Conservation (phyloP, 768 basidiomycete genomes). For the Tulasnella sp. region DNA sequence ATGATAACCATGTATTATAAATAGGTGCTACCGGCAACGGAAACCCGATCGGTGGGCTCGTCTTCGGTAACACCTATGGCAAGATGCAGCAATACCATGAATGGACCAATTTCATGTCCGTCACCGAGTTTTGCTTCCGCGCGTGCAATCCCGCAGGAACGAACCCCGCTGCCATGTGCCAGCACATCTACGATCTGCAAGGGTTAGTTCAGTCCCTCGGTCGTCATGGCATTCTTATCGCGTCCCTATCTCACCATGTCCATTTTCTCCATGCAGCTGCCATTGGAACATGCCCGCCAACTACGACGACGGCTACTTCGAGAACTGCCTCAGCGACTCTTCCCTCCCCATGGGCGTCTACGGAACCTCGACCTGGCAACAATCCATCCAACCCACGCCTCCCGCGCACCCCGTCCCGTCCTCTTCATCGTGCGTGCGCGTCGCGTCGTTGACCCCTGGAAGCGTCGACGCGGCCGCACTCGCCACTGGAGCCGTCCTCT, state of each 20-base stretch:
- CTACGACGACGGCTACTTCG: constrained; percentile 34
- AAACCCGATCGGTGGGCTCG: constrained; percentile 54
- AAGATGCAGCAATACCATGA: constrained; percentile 47
- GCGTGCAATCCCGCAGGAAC: constrained; percentile 45
- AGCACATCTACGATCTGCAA: constrained; percentile 42
- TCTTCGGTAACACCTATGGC: constrained; percentile 59
- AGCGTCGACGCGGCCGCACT: constrained; percentile 3
- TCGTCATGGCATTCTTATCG: neutral
- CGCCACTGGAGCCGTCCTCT: neutral
- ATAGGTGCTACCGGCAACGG: constrained; percentile 28
- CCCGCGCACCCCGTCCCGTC: constrained; percentile 37
- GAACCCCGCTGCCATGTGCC: constrained; percentile 43
- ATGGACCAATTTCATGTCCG: constrained; percentile 41
- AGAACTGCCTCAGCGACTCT: constrained; percentile 29
- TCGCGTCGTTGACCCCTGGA: constrained; percentile 13
- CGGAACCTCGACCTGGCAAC: constrained; percentile 53
- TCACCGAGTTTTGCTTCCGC: constrained; percentile 56
- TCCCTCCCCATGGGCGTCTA: constrained; percentile 58
- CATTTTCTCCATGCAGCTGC: constrained; percentile 13
- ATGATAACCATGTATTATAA: neutral
- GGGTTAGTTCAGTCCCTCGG: neutral
- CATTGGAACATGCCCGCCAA: constrained; percentile 34
- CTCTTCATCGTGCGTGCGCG: constrained; percentile 20
- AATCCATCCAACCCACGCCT: constrained; percentile 49
- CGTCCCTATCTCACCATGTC: neutral